These are phyloP conservation scores for Coemansia sp. DNA, from an alignment of 192 early-diverging fungal species.

Conservation along the genomic window DNA sequence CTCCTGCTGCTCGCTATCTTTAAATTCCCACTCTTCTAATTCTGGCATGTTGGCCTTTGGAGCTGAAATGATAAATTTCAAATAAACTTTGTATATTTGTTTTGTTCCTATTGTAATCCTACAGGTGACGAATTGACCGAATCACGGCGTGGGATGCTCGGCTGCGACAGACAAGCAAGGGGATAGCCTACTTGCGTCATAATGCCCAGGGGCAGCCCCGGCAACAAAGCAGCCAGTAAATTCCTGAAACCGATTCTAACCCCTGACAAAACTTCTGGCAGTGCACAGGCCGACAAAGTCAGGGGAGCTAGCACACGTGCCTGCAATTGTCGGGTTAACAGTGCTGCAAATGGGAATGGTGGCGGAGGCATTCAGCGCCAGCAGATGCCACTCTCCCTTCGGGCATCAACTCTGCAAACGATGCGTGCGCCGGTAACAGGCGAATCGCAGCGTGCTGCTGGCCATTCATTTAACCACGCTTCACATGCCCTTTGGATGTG, in stretches of 20 bases:
- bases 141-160: background rate
- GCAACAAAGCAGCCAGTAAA: background rate
- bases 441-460: constrained; percentile 1
- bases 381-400: background rate
- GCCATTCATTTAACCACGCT: constrained; percentile 9
- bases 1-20: too few species aligned
- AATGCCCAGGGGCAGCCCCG: background rate
- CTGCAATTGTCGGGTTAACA: constrained; percentile 1
- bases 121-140: background rate
- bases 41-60: too few species aligned
- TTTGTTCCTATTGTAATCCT: background rate
- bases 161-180: background rate
- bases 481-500: background rate
- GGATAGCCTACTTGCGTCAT: background rate
- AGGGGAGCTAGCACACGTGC: background rate
- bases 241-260: background rate
- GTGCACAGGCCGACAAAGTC: background rate
- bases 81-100: background rate
- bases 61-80: background rate
- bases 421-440: background rate
- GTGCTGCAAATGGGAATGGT: background rate
- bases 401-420: background rate
- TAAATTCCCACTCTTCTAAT: too few species aligned
- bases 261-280: background rate
- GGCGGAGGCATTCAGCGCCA: background rate